Evolutionary conservation across 306 rosid species (phyloP).

Genomic region (Purshia tridentata): DNA sequence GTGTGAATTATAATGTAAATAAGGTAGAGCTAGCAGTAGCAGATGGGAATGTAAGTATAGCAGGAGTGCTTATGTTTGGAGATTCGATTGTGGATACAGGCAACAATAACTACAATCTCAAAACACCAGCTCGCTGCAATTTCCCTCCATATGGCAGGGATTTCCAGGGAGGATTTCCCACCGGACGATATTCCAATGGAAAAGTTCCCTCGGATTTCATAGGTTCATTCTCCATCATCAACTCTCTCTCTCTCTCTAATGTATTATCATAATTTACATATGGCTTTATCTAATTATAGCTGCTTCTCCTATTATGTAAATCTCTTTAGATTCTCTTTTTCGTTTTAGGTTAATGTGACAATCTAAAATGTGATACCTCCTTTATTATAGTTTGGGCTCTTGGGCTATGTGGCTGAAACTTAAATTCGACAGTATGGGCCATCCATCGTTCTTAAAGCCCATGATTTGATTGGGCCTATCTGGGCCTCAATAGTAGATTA

Average conservation of each 20-base stretch:
- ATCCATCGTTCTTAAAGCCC: not conserved
- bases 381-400: too few relatives aligned
- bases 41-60: slow-evolving; percentile 20
- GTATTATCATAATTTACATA: too few relatives aligned
- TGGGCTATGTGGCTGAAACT: too few relatives aligned
- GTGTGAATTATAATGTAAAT: too few relatives aligned
- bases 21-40: too few relatives aligned
- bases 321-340: too few relatives aligned
- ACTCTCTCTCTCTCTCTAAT: not conserved
- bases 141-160: slow-evolving; percentile 71
- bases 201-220: slow-evolving; percentile 59
- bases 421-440: too few relatives aligned
- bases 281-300: too few relatives aligned
- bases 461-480: too few relatives aligned
- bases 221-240: slow-evolving; percentile 30
- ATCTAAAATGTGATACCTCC: too few relatives aligned
- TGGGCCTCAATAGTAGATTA: not conserved
- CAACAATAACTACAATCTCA: slow-evolving; percentile 50
- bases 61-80: slow-evolving; percentile 66
- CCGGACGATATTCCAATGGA: slow-evolving; percentile 74
- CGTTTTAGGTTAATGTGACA: too few relatives aligned
- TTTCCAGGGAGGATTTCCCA: slow-evolving; percentile 50
- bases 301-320: too few relatives aligned
- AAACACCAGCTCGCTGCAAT: slow-evolving; percentile 45
- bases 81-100: slow-evolving; percentile 79